Evolutionary conservation across 345 rosid species (phyloP).

Genomic region (Durio zibethinus): DNA sequence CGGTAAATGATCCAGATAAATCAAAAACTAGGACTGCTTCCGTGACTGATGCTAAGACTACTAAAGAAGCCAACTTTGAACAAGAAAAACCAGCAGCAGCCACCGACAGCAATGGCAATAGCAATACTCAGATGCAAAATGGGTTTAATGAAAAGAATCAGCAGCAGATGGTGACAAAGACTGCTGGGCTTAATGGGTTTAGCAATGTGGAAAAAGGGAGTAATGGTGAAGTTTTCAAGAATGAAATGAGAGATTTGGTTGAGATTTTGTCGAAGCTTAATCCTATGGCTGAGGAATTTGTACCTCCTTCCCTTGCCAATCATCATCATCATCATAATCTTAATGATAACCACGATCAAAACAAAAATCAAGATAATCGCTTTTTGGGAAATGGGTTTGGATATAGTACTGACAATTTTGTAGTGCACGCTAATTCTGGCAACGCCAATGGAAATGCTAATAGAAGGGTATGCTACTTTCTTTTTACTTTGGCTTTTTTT

Average conservation of each 20-base stretch:
- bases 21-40: conserved; percentile 49
- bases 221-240: conserved; percentile 34
- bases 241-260: conserved; percentile 69
- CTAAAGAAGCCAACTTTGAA: conserved; percentile 28
- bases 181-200: conserved; percentile 30
- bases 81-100: conserved; percentile 15
- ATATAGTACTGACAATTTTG: conserved; percentile 49
- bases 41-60: conserved; percentile 14
- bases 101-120: conserved; percentile 24
- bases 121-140: conserved; percentile 33
- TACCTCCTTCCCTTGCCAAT: conserved; percentile 65
- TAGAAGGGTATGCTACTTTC: conserved; percentile 58
- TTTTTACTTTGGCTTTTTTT: not conserved
- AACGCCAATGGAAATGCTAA: conserved; percentile 47
- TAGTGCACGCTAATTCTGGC: conserved; percentile 38
- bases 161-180: conserved; percentile 19
- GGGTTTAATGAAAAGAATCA: conserved; percentile 30
- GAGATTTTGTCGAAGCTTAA: conserved; percentile 85
- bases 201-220: conserved; percentile 16
- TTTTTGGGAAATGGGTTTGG: conserved; percentile 56
- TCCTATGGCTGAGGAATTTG: conserved; percentile 95
- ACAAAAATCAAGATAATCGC: conserved; percentile 29
- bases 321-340: conserved; percentile 4
- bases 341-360: conserved; percentile 12
- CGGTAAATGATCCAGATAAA: conserved; percentile 43